Evolutionary conservation across 768 basidiomycete genomes (phyloP).

Genomic region (Boletus reticuloceps): DNA sequence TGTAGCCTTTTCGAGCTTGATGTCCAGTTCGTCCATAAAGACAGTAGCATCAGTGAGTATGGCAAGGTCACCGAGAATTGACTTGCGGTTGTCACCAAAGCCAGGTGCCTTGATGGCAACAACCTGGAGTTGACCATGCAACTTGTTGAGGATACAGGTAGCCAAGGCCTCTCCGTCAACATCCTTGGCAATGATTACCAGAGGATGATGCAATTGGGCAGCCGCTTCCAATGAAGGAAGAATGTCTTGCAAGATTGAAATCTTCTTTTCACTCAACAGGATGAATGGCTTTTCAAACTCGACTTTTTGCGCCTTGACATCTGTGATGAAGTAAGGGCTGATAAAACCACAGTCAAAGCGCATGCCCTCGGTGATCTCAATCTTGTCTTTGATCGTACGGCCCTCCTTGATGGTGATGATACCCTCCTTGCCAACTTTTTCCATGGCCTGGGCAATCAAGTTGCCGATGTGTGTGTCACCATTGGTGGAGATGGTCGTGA

Average conservation of each 20-base stretch:
- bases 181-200: slow-evolving; percentile 97
- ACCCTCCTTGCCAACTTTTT: slow-evolving; percentile 99
- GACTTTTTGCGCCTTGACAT: slow-evolving; percentile 93
- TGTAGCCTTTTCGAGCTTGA: slow-evolving; percentile 57
- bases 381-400: slow-evolving; percentile 96
- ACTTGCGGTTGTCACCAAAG: slow-evolving; percentile 99
- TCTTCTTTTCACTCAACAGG: slow-evolving; percentile 97
- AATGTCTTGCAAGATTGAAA: slow-evolving; percentile 91
- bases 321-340: slow-evolving; percentile 97
- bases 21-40: slow-evolving; percentile 94
- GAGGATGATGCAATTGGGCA: slow-evolving; percentile 79
- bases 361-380: slow-evolving; percentile 99
- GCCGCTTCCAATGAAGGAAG: slow-evolving; percentile 86
- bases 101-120: slow-evolving; percentile 95
- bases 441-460: no score
- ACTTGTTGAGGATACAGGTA: slow-evolving; percentile 98
- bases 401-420: slow-evolving; percentile 99
- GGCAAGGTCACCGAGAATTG: slow-evolving; percentile 93
- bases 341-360: slow-evolving; percentile 99
- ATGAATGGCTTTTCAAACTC: slow-evolving; percentile 97
- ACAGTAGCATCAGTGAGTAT: slow-evolving; percentile 98
- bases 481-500: slow-evolving; percentile 88
- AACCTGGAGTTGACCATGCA: slow-evolving; percentile 94
- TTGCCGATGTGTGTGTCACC: slow-evolving; percentile 86
- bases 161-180: slow-evolving; percentile 97